These are phyloP conservation scores for Penicillium mononematosum DNA, from an alignment of 495 filamentous ascomycete genomes.

Conservation along the genomic window DNA sequence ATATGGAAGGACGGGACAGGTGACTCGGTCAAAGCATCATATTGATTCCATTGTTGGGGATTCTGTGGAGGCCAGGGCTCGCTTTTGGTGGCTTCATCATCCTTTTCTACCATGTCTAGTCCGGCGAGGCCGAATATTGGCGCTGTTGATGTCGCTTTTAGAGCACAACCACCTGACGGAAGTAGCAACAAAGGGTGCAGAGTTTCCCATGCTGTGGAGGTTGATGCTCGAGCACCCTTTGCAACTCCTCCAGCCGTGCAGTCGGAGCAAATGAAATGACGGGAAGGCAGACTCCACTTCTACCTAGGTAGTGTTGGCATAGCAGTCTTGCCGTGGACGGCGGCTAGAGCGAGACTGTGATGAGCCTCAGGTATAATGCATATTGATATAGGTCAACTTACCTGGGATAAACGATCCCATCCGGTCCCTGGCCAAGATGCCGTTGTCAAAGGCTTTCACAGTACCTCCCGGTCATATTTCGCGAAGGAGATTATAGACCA, in stretches of 20 bases:
- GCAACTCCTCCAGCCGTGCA: not conserved
- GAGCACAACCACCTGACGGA: not conserved
- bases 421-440: conserved; percentile 16
- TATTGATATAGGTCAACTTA: not conserved
- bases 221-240: not conserved
- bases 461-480: conserved; percentile 7
- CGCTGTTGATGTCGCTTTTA: not conserved
- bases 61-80: not conserved
- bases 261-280: not conserved
- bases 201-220: conserved; percentile 2
- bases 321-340: not conserved
- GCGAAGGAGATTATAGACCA: not conserved
- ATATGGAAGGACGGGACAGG: not conserved
- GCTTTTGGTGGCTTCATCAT: not conserved
- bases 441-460: conserved; percentile 6
- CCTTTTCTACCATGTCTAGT: not conserved
- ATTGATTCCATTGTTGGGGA: not conserved
- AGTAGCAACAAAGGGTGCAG: conserved; percentile 2
- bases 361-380: not conserved
- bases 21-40: not conserved
- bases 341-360: conserved; percentile 5
- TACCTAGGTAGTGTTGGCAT: conserved; percentile 2
- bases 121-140: not conserved
- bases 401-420: not conserved
- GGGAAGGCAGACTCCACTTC: conserved; percentile 10